Evolutionary conservation across 495 filamentous ascomycete genomes (phyloP).

Genomic region (Parathielavia hyrcaniae): DNA sequence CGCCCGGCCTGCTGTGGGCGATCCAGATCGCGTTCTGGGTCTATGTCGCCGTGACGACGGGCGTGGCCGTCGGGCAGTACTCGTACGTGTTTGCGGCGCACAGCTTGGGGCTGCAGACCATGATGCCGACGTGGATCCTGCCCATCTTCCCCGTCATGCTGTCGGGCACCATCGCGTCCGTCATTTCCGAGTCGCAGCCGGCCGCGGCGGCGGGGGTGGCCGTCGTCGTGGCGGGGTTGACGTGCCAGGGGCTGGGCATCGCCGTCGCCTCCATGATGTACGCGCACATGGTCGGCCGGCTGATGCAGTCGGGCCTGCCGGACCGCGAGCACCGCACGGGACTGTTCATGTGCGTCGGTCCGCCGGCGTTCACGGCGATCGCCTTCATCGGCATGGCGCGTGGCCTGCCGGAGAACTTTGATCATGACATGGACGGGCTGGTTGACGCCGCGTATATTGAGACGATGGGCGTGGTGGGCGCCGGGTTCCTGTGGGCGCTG

Average conservation of each 20-base stretch:
- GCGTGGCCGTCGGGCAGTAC: conserved; percentile 49
- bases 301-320: conserved; percentile 56
- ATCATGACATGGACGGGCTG: conserved; percentile 29
- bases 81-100: conserved; percentile 43
- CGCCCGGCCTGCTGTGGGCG: conserved; percentile 29
- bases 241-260: conserved; percentile 50
- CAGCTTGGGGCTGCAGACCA: conserved; percentile 34
- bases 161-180: conserved; percentile 46
- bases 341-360: conserved; percentile 67
- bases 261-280: conserved; percentile 50
- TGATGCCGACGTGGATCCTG: conserved; percentile 55
- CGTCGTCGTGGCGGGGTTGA: conserved; percentile 47
- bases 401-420: conserved; percentile 33
- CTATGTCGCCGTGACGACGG: conserved; percentile 42
- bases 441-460: conserved; percentile 32
- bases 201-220: conserved; percentile 28
- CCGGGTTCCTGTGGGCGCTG: conserved; percentile 67
- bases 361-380: conserved; percentile 55
- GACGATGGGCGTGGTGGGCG: conserved; percentile 49
- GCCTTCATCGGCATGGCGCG: conserved; percentile 29
- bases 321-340: conserved; percentile 47
- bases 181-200: conserved; percentile 43
- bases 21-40: conserved; percentile 49
- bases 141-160: conserved; percentile 55
- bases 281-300: conserved; percentile 53